Conservation (phyloP, 2,329 filamentous ascomycete species). For the Sarocladiaceae sp. region DNA sequence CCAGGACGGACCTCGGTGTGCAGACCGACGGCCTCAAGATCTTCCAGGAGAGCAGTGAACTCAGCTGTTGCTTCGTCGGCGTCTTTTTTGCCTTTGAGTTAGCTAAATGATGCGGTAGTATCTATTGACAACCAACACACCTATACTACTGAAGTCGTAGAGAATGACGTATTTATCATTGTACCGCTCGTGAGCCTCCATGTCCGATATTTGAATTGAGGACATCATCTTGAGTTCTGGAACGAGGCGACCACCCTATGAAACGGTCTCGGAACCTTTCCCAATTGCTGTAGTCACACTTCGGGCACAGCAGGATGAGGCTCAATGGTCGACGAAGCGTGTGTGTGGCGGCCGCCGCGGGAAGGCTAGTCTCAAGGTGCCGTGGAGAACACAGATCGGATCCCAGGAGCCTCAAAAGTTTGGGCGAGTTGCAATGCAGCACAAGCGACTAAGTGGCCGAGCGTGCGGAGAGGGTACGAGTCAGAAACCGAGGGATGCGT, state of each 20-base stretch:
- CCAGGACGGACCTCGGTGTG: conserved; percentile 70
- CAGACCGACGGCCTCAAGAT: conserved; percentile 59
- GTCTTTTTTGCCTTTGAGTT: conserved; percentile 20
- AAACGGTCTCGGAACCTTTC: no score
- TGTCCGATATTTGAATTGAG: neutral
- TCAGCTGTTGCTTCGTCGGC: conserved; percentile 28
- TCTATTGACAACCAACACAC: conserved; percentile 22
- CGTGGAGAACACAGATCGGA: neutral
- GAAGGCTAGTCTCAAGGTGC: neutral
- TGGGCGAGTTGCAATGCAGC: neutral
- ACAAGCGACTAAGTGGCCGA: neutral
- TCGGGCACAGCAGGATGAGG: no score
- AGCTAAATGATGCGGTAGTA: no score
- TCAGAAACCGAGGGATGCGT: no score
- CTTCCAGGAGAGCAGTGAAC: conserved; percentile 45
- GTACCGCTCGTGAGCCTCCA: conserved; percentile 13
- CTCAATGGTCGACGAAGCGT: neutral
- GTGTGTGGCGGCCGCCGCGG: neutral
- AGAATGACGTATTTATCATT: conserved; percentile 38
- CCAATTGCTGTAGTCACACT: no score
- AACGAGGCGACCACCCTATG: no score
- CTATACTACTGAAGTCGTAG: conserved; percentile 31
- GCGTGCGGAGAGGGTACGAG: neutral
- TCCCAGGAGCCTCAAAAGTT: neutral
- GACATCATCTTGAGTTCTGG: neutral